Base-by-base conservation (phyloP, 768 basidiomycete species). In the Naematelia aurantialba region DNA sequence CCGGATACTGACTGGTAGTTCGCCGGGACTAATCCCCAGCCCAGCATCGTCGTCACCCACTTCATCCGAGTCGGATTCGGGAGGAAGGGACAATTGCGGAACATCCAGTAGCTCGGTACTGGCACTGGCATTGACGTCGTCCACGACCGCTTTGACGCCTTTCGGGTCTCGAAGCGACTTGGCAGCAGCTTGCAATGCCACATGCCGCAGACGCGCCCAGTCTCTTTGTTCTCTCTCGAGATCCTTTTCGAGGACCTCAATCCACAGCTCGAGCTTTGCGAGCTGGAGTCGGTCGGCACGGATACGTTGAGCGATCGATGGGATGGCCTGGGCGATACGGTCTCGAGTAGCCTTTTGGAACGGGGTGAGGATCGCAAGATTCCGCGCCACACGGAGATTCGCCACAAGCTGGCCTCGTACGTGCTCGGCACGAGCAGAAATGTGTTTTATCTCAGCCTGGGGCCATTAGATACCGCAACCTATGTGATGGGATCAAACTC, bases 281-380 rank as follows among this genome's bases (percentile, higher is more conserved):
- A 89, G 78, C n/a, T 89, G 85, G 52, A 94, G 79, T 48, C 90
- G 84, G 49, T 85, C 78, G 61, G 82, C 80, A 67, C 82, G 83
- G 50, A 98, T 78, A 42, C 83, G 82, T 69, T 83, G 85, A 5
- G 87, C 84, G 12, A 87, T 79, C 17, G 77, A 79, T 65, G 85
- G 84, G 17, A 92, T 79, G 2, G 85, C 81, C 22, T 78, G 66
- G 22, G 83, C 78, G 25, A 99, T 81, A 46, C 86, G 83, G 61
- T 90, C 88, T 48, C 92, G 84, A 2, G 92, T 92, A 8, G 85
- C 80, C 49, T 84, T 84, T 69, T 87, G 89, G 76, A 98, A 93
- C 2, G 96, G 93, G 14, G 89, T 87, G 39, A 97, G 81, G 45
- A 88, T 83, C 1, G 86, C 86, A 21, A 97, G 81, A 68, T 93